Percentiles rank a stretch among this genome's conserved stretches.
These are phyloP conservation scores for Aspergillus thermomutatus DNA, from an alignment of 2,329 filamentous ascomycete genomes.

Conservation along the genomic window DNA sequence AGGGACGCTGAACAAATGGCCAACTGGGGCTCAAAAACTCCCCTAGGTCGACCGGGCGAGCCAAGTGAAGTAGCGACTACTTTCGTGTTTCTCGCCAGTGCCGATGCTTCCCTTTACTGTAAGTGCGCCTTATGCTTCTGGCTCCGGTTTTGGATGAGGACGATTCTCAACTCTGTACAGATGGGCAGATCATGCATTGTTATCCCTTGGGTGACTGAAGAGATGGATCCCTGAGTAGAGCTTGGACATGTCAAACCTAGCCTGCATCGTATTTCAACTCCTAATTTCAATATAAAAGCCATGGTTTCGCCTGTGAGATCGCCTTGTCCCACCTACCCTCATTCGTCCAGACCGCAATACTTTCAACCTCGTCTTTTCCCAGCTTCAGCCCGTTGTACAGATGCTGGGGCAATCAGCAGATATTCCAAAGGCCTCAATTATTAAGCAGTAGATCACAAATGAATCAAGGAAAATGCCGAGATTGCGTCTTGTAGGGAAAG, in stretches of 20 bases:
- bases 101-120: conserved; percentile 33
- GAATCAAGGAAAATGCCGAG: not conserved
- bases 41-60: conserved; percentile 33
- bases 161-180: conserved; percentile 12
- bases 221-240: not conserved
- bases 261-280: not conserved
- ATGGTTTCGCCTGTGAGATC: conserved; percentile 30
- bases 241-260: not conserved
- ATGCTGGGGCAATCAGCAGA: conserved; percentile 24
- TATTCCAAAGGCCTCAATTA: not conserved
- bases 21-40: conserved; percentile 25
- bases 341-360: conserved; percentile 36
- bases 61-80: conserved; percentile 37
- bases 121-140: conserved; percentile 9
- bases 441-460: not conserved
- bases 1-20: conserved; percentile 33
- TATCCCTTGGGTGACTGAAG: conserved; percentile 34
- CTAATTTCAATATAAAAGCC: conserved; percentile 30
- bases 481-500: not conserved
- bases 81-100: conserved; percentile 35
- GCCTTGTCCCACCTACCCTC: conserved; percentile 36
- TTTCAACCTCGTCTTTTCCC: conserved; percentile 37
- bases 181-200: conserved; percentile 34
- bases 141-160: not conserved
- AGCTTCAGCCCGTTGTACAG: conserved; percentile 38